Conservation (phyloP, 257 asterid genomes). For the Fraxinus excelsior region DNA sequence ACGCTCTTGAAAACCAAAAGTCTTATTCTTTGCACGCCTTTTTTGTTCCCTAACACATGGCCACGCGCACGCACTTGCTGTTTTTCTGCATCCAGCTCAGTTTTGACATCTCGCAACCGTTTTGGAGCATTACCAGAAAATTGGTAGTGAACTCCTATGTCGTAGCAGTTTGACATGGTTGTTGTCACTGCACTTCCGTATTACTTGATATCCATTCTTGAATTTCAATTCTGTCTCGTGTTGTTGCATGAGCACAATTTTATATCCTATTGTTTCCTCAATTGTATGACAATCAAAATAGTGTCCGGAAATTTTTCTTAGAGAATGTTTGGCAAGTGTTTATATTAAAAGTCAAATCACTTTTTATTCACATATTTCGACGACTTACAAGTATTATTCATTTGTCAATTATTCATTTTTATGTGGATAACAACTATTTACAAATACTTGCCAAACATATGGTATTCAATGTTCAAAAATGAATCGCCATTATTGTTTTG, state of each 20-base stretch:
- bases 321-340: no score
- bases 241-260: not conserved
- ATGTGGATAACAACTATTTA: no score
- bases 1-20: not conserved
- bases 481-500: no score
- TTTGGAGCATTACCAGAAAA: not conserved
- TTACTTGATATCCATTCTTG: not conserved
- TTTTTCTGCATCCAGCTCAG: not conserved
- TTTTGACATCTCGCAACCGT: not conserved
- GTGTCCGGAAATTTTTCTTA: no score
- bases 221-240: not conserved
- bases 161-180: not conserved
- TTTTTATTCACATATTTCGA: no score
- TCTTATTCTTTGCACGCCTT: no score
- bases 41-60: not conserved
- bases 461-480: no score
- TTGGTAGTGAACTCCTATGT: not conserved
- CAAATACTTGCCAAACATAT: no score
- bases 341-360: no score
- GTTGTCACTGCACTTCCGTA: not conserved
- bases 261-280: not conserved
- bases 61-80: not conserved
- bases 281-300: not conserved
- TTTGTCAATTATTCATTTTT: no score
- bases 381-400: no score